Conservation (phyloP, 768 basidiomycete species). For the Rubroboletus satanas region DNA sequence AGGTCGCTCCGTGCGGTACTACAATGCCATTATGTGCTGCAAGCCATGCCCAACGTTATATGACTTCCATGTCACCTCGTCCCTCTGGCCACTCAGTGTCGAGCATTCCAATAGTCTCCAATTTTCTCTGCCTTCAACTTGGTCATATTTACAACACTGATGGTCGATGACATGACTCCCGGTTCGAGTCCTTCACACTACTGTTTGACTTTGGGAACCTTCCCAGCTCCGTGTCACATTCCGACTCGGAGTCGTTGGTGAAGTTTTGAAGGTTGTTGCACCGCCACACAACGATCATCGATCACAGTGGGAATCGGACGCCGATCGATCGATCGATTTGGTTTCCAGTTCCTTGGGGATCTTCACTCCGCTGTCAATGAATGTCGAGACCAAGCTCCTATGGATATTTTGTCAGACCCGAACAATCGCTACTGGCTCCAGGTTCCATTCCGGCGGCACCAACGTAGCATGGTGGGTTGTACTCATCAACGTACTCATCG, state of each 20-base stretch:
- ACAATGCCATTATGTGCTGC: not conserved
- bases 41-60: too few relatives aligned
- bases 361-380: not conserved
- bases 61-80: not conserved
- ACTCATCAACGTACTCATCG: not conserved
- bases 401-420: not conserved
- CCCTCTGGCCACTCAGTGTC: too few relatives aligned
- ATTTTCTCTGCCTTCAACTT: not conserved
- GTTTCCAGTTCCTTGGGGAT: not conserved
- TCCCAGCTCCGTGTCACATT: not conserved
- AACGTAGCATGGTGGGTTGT: not conserved
- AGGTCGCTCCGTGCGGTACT: not conserved
- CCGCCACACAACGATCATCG: too few relatives aligned
- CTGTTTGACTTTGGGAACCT: not conserved
- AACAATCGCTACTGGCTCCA: not conserved
- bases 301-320: too few relatives aligned
- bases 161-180: not conserved
- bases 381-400: not conserved
- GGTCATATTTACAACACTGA: not conserved
- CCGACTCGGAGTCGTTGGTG: too few relatives aligned
- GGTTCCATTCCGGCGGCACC: not conserved
- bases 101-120: not conserved
- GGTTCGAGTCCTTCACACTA: not conserved
- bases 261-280: too few relatives aligned
- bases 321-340: too few relatives aligned